A percentile compares a stretch with the other conserved stretches of the same genome.
phyloP scores from a whole-genome alignment of 306 rosid genomes.

The Citrullus mucosospermus region DNA sequence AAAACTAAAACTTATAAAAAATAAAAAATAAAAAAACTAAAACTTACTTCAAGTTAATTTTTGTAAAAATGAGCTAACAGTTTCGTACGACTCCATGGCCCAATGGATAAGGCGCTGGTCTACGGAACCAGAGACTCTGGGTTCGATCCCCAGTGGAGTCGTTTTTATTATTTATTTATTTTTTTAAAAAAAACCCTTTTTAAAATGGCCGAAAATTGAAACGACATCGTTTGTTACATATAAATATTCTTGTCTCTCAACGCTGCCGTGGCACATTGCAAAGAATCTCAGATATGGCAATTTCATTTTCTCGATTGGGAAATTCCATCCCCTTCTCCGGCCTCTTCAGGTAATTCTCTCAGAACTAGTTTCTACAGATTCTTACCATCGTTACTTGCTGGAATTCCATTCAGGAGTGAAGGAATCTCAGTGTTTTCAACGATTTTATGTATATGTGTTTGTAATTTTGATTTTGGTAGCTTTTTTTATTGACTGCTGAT shows the following conservation, averaged over 20 bases:
- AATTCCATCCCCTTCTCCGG: constrained; percentile 53
- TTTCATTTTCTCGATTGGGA: constrained; percentile 30
- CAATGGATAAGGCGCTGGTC: constrained; percentile 99
- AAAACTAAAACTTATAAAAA: too few relatives aligned
- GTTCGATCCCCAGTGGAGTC: constrained; percentile 30
- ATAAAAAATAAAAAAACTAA: too few relatives aligned
- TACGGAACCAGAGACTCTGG: constrained; percentile 60
- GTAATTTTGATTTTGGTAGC: neutral
- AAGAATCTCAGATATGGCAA: constrained; percentile 15
- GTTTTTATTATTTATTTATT: neutral
- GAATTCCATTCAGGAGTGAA: neutral
- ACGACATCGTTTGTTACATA: neutral
- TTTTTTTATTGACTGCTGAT: neutral
- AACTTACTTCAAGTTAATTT: too few relatives aligned
- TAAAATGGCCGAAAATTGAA: neutral
- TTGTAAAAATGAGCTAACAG: too few relatives aligned
- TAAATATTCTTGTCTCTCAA: too few relatives aligned
- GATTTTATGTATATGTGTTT: neutral
- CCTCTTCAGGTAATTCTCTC: constrained; percentile 33
- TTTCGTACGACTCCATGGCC: constrained; percentile 33
- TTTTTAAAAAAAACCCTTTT: too few relatives aligned
- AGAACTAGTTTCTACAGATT: neutral
- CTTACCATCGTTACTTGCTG: neutral
- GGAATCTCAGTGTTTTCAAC: neutral
- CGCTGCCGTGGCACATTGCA: neutral